A percentile compares a stretch with the other conserved stretches of the same genome.
phyloP scores from a whole-genome alignment of 768 basidiomycete species.

The Lactifluus hygrophoroides region DNA sequence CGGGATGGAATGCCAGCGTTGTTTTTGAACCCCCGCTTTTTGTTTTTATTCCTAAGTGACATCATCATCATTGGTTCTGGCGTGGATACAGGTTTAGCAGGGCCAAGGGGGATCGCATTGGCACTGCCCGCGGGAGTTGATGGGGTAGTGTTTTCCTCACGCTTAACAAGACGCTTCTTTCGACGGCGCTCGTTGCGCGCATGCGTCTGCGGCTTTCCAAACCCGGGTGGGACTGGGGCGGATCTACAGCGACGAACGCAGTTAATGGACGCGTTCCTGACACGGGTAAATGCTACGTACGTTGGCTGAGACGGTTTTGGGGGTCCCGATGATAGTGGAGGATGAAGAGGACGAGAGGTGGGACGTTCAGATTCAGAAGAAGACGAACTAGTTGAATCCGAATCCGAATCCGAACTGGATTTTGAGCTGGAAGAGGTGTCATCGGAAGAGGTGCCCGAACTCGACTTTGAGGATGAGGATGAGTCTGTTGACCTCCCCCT shows the following conservation, averaged over 20 bases:
- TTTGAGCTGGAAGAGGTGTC: constrained; percentile 23
- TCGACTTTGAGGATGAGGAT: background rate
- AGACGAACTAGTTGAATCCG: constrained; percentile 23
- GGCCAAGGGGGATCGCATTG: constrained; percentile 40
- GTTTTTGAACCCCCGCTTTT: constrained; percentile 57
- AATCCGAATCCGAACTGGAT: constrained; percentile 15
- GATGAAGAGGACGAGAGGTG: background rate
- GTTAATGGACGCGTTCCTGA: background rate
- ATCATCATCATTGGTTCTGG: constrained; percentile 39
- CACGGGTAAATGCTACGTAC: background rate
- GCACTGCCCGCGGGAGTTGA: constrained; percentile 28
- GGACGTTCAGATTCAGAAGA: constrained; percentile 13
- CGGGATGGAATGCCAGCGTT: constrained; percentile 40
- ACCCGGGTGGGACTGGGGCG: constrained; percentile 44
- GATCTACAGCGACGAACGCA: constrained; percentile 10
- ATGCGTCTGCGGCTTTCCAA: constrained; percentile 49
- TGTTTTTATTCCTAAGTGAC: constrained; percentile 65
- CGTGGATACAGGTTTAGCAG: background rate
- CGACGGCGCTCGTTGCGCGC: constrained; percentile 51
- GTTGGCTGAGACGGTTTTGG: background rate
- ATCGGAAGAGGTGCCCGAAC: constrained; percentile 16
- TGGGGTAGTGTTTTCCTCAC: constrained; percentile 14
- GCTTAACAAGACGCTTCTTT: constrained; percentile 34
- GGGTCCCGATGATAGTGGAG: background rate
- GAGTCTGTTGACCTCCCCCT: background rate